Evolutionary conservation across 805 yeast species (phyloP).

Genomic region (Cyberlindnera mississippiensis): DNA sequence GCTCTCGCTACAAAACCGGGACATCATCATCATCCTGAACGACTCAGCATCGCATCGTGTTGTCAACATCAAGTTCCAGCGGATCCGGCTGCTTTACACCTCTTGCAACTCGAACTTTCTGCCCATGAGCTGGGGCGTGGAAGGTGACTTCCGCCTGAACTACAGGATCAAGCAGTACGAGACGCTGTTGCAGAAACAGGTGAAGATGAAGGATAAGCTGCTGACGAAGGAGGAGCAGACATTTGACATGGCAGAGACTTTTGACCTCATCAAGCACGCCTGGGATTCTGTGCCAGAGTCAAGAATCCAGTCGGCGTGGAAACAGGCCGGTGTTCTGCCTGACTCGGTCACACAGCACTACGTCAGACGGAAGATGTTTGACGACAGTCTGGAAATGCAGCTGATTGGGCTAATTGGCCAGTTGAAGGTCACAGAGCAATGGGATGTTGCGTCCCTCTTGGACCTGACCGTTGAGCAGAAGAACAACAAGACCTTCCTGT

Average conservation of each 20-base stretch:
- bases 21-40: slow-evolving; percentile 53
- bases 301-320: slow-evolving; percentile 40
- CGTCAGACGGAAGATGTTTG: slow-evolving; percentile 30
- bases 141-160: slow-evolving; percentile 55
- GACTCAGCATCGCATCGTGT: slow-evolving; percentile 62
- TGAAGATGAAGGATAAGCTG: slow-evolving; percentile 14
- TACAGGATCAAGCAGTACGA: slow-evolving; percentile 56
- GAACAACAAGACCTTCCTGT: slow-evolving; percentile 41
- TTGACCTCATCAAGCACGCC: slow-evolving; percentile 53
- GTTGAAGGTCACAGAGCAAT: slow-evolving; percentile 48
- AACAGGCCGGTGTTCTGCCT: slow-evolving; percentile 40
- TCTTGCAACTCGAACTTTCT: slow-evolving; percentile 40
- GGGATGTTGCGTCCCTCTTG: slow-evolving; percentile 54
- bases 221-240: slow-evolving; percentile 37
- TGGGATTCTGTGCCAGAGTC: slow-evolving; percentile 44
- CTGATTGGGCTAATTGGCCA: slow-evolving; percentile 42
- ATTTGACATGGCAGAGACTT: slow-evolving; percentile 50
- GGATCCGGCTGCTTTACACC: slow-evolving; percentile 38
- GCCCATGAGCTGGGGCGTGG: slow-evolving; percentile 63
- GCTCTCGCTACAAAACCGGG: slow-evolving; percentile 42
- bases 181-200: slow-evolving; percentile 30
- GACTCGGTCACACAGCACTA: slow-evolving; percentile 27
- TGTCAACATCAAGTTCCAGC: slow-evolving; percentile 45
- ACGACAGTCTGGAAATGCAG: slow-evolving; percentile 36
- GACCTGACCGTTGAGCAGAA: slow-evolving; percentile 45